phyloP scores from a whole-genome alignment of 2,329 filamentous ascomycete species.

The Aspergillus melleus region DNA sequence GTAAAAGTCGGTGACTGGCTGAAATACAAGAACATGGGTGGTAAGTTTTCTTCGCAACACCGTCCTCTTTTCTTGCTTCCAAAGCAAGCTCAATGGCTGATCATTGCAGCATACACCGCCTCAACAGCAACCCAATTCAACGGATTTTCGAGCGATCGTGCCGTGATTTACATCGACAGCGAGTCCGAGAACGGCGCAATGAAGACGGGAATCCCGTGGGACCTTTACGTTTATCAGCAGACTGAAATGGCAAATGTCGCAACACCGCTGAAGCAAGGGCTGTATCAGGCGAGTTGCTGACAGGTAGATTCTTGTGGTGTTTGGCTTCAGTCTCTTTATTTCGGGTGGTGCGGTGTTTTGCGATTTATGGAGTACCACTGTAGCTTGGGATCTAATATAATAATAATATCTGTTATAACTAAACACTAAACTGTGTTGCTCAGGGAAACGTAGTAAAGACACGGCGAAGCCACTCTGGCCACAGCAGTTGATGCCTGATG shows the following conservation, averaged over 20 bases:
- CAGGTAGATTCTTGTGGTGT: too few species aligned
- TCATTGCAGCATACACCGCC: constrained; percentile 16
- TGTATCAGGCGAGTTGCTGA: background rate
- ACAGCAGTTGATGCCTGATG: too few species aligned
- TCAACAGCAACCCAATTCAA: constrained; percentile 25
- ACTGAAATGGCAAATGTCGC: background rate
- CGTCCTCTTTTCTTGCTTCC: background rate
- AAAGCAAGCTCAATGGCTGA: constrained; percentile 1
- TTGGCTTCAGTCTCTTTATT: background rate
- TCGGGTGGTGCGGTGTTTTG: background rate
- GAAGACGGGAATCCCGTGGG: background rate
- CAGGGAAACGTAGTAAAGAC: too few species aligned
- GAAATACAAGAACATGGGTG: constrained; percentile 29
- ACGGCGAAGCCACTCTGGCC: too few species aligned
- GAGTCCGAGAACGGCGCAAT: constrained; percentile 9
- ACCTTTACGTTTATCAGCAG: background rate
- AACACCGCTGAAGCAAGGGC: background rate
- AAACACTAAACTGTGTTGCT: too few species aligned
- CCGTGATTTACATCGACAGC: constrained; percentile 28
- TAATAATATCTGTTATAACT: too few species aligned
- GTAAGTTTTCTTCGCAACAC: constrained; percentile 10
- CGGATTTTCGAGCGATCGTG: constrained; percentile 17
- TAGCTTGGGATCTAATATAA: background rate
- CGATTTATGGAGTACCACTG: background rate
- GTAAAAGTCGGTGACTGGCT: constrained; percentile 28